Evolutionary conservation across 495 filamentous ascomycete genomes (phyloP).

Genomic region (Apiosordaria backusii): DNA sequence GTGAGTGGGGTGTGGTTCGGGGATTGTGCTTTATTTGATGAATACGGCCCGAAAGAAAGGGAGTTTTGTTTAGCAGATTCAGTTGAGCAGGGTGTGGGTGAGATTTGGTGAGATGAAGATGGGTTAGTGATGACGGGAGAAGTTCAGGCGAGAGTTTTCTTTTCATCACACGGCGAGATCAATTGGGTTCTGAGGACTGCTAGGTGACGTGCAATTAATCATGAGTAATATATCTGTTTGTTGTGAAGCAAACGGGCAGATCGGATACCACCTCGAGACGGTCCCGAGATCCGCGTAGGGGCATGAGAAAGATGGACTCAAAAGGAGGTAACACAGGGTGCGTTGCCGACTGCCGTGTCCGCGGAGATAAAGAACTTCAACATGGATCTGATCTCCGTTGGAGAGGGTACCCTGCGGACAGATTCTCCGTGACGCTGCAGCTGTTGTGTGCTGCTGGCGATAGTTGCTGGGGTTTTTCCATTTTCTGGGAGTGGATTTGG

Average conservation of each 20-base stretch:
- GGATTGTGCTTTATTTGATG: neutral
- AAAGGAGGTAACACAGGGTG: neutral
- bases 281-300: neutral
- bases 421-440: neutral
- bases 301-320: neutral
- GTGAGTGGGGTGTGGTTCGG: neutral
- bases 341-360: conserved; percentile 1
- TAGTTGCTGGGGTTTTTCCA: neutral
- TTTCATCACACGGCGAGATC: neutral
- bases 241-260: neutral
- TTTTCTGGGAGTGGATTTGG: conserved; percentile 5
- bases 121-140: too few species aligned
- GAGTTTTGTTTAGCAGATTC: neutral
- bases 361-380: neutral
- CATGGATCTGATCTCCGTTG: neutral
- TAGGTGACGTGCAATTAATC: too few species aligned
- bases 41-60: neutral
- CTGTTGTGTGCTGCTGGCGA: neutral
- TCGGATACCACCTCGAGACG: neutral
- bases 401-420: neutral
- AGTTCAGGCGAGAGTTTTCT: neutral
- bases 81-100: neutral
- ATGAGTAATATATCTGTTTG: too few species aligned
- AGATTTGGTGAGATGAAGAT: too few species aligned
- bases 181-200: too few species aligned